Conservation (phyloP, 1,284 basidiomycete species). For the Phlebopus sp. region DNA sequence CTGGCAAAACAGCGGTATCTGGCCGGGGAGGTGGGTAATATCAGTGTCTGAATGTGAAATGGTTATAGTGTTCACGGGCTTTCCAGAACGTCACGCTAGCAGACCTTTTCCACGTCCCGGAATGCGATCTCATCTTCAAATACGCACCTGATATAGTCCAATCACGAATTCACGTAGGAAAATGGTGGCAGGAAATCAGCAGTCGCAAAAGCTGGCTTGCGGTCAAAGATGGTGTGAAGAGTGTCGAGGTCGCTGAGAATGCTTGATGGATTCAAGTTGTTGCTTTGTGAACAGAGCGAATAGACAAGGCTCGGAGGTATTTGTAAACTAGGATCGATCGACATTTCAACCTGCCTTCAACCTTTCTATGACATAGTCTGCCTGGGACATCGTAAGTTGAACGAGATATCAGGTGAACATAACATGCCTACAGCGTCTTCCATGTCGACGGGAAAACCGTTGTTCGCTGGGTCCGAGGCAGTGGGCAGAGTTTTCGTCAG, state of each 20-base stretch:
- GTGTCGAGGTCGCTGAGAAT: not conserved
- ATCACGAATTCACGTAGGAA: conserved; percentile 7
- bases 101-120: conserved; percentile 52
- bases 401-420: no score
- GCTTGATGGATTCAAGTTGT: no score
- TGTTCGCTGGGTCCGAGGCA: no score
- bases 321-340: no score
- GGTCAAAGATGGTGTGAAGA: conserved; percentile 20
- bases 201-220: conserved; percentile 33
- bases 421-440: no score
- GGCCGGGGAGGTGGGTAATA: not conserved
- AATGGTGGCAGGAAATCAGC: conserved; percentile 31
- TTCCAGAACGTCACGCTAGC: conserved; percentile 44
- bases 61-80: not conserved
- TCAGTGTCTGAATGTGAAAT: not conserved
- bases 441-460: no score
- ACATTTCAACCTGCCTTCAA: no score
- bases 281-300: no score
- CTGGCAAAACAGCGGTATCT: not conserved
- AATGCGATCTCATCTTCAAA: conserved; percentile 29
- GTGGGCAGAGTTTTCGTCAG: no score
- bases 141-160: conserved; percentile 3
- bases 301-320: no score
- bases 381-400: no score
- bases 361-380: no score